Percentiles rank a stretch among this genome's conserved stretches.
phyloP scores from a whole-genome alignment of 2,329 filamentous ascomycete species.

The Talaromyces sp. region DNA sequence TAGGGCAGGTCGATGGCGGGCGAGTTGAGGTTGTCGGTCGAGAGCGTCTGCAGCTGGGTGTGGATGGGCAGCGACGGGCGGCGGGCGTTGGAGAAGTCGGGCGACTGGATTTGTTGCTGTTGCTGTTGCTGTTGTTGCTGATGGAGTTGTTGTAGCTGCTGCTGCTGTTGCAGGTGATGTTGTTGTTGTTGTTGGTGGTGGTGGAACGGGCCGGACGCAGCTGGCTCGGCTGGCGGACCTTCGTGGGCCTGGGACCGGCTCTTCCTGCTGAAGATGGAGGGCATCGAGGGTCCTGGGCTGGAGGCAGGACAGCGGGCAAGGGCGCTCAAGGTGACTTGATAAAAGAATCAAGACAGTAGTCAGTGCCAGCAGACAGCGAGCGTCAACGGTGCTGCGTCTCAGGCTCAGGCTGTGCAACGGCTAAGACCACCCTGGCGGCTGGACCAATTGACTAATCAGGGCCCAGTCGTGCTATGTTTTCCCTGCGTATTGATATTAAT shows the following conservation, averaged over 20 bases:
- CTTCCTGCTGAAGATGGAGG: slow-evolving; percentile 12
- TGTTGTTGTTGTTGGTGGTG: slow-evolving; percentile 1
- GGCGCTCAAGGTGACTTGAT: background rate
- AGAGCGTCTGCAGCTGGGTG: background rate
- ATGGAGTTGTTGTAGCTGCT: background rate
- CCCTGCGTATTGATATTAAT: background rate
- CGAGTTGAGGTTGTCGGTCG: background rate
- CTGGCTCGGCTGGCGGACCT: background rate
- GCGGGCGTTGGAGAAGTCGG: background rate
- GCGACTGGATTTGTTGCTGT: background rate
- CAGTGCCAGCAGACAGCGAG: no score
- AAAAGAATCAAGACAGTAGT: background rate
- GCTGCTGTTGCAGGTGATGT: background rate
- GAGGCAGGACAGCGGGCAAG: background rate
- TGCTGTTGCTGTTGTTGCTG: slow-evolving; percentile 4
- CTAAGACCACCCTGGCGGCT: background rate
- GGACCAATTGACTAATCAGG: background rate
- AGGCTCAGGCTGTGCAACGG: background rate
- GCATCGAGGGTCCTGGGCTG: slow-evolving; percentile 6
- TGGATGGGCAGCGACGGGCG: background rate
- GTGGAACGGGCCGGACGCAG: background rate
- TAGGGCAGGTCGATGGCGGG: background rate
- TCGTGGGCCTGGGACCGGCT: slow-evolving; percentile 10
- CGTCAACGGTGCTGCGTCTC: background rate
- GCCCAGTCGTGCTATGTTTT: background rate